Evolutionary conservation across 352 stramenopile genomes (phyloP), one percentile per base, ranked within the genome.

Genomic region (Phytophthora syringae): DNA sequence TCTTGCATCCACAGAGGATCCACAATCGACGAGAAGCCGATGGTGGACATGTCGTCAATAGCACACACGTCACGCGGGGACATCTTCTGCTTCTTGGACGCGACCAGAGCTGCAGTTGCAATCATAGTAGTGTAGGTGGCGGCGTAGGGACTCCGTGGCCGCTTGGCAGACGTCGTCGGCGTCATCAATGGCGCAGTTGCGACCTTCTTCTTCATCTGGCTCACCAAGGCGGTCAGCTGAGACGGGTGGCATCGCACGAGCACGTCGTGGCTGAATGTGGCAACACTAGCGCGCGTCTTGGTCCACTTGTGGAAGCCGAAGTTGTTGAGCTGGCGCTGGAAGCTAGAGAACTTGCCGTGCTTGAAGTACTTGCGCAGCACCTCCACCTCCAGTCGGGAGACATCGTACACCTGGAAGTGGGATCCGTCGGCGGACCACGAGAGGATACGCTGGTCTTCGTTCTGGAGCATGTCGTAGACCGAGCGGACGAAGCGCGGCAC

Each of bases 321-420:
- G 65, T 98, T 97, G 74, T 95, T 97, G 43, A 98, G 76, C 71
- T 98, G 90, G 20, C 92, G 82, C 60, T 95, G 87, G 50, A 98
- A 90, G 28, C 87, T 97, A 27, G 92, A 89, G 72, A 97, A 97
- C 61, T 90, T 95, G 60, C 69, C 78, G 67, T 95, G 88, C 47
- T 87, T 88, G 62, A 95, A 95, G 67, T 95, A 95, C 43, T 82
- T 83, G 12, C 88, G 85, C 51, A 96, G 66, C 42, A 96, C 73
- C 20, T 77, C 48, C 22, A 67, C 47, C 62, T 80, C 80, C 56
- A 96, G 80, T 16, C 49, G 60, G 18, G 80, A 75, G 39, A 88
- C 76, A 70, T 95, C 76, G 61, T 86, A 84, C 64, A 97, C 92
- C 58, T 92, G 73, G 50, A 97, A 97, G 16, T 84, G 80, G 45